Conservation (phyloP, 805 yeast species). For the Metschnikowia cerradonensis region DNA sequence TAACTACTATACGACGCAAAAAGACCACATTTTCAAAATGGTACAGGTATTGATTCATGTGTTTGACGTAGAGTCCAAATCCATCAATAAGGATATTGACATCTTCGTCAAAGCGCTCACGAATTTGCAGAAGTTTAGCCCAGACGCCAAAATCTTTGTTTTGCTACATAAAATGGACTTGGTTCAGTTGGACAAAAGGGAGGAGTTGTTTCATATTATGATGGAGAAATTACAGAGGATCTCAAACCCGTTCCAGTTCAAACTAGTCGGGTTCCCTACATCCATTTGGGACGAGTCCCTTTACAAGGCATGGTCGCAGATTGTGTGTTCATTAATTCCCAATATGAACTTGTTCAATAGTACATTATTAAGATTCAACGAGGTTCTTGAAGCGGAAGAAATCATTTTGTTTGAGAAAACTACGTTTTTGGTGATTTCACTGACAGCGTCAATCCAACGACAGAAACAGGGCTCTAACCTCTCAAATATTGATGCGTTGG, state of each 20-base stretch:
- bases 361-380: constrained; percentile 68
- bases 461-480: constrained; percentile 10
- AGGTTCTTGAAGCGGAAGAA: constrained; percentile 78
- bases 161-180: constrained; percentile 94
- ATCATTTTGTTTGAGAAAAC: constrained; percentile 90
- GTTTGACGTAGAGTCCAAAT: constrained; percentile 91
- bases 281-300: constrained; percentile 96
- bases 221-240: constrained; percentile 75
- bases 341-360: constrained; percentile 79
- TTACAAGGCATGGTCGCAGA: constrained; percentile 95
- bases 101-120: constrained; percentile 81
- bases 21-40: constrained; percentile 90
- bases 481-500: constrained; percentile 38
- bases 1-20: constrained; percentile 81
- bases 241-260: constrained; percentile 61
- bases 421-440: constrained; percentile 78
- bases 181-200: constrained; percentile 80
- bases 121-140: constrained; percentile 78
- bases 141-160: constrained; percentile 88
- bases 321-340: constrained; percentile 92
- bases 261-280: constrained; percentile 83
- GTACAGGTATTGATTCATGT: constrained; percentile 95
- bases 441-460: constrained; percentile 43
- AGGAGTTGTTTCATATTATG: constrained; percentile 78
- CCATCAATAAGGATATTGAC: constrained; percentile 88